Conservation (phyloP, 805 yeast species). For the Schwanniomyces vanrijiae region DNA sequence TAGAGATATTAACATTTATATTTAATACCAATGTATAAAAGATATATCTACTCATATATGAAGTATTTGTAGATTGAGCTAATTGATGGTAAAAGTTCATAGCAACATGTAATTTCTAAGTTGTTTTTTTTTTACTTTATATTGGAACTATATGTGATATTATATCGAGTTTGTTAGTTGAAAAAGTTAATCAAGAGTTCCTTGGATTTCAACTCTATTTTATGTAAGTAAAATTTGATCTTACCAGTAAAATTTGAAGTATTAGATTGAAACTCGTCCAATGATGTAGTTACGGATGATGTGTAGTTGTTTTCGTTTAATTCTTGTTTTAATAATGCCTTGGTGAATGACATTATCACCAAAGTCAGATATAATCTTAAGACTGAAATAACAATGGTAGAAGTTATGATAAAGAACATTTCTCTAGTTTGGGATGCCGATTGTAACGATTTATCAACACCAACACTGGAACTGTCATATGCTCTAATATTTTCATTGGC, state of each 20-base stretch:
- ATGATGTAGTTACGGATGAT: background rate
- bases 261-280: background rate
- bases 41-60: background rate
- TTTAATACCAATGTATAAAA: background rate
- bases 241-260: slow-evolving; percentile 11
- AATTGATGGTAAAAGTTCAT: too few relatives aligned
- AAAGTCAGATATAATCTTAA: slow-evolving; percentile 61
- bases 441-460: slow-evolving; percentile 33
- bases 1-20: background rate
- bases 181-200: slow-evolving; percentile 25
- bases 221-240: slow-evolving; percentile 20
- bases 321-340: slow-evolving; percentile 48
- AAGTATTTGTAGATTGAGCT: background rate
- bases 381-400: slow-evolving; percentile 47
- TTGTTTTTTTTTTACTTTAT: too few relatives aligned
- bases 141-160: too few relatives aligned
- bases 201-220: slow-evolving; percentile 33
- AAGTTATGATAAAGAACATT: slow-evolving; percentile 53
- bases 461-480: background rate
- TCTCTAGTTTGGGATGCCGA: slow-evolving; percentile 62
- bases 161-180: too few relatives aligned
- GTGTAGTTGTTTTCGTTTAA: slow-evolving; percentile 21
- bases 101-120: too few relatives aligned
- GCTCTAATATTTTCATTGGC: background rate
- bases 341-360: slow-evolving; percentile 59